Percentiles rank a stretch among this genome's conserved stretches.
phyloP scores from a whole-genome alignment of 192 early-diverging fungal genomes.

The Coemansia sp. region DNA sequence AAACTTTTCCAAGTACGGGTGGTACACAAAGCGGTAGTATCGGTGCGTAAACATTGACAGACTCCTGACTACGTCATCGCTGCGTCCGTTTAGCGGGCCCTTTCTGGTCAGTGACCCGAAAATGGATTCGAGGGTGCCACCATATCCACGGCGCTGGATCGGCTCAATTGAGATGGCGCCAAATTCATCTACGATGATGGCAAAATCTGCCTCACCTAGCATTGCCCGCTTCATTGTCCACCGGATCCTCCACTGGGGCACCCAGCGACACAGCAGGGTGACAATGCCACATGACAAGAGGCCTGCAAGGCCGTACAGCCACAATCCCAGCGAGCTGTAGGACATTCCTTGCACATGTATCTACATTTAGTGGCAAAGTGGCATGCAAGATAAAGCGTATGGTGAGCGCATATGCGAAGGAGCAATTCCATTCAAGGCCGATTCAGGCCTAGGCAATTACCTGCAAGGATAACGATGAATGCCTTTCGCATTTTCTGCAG shows the following conservation, averaged over 20 bases:
- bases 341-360: constrained; percentile 61
- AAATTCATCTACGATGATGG: constrained; percentile 73
- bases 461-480: neutral
- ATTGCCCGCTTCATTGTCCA: constrained; percentile 64
- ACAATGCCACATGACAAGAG: constrained; percentile 67
- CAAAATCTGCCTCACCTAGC: constrained; percentile 72
- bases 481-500: neutral
- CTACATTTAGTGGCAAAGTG: neutral
- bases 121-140: constrained; percentile 66
- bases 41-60: constrained; percentile 50
- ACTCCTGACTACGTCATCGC: constrained; percentile 33
- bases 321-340: constrained; percentile 46
- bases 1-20: constrained; percentile 49
- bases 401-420: neutral
- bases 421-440: neutral
- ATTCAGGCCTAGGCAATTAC: neutral
- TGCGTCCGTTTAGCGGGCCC: constrained; percentile 27
- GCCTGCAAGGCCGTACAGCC: constrained; percentile 65
- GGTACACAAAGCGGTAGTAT: constrained; percentile 55
- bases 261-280: constrained; percentile 82
- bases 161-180: constrained; percentile 55
- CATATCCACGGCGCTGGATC: constrained; percentile 60
- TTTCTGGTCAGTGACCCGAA: constrained; percentile 55
- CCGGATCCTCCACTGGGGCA: constrained; percentile 70
- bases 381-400: neutral